These are phyloP conservation scores for Penicillium turbatum DNA, from an alignment of 495 filamentous ascomycete species.

Conservation along the genomic window DNA sequence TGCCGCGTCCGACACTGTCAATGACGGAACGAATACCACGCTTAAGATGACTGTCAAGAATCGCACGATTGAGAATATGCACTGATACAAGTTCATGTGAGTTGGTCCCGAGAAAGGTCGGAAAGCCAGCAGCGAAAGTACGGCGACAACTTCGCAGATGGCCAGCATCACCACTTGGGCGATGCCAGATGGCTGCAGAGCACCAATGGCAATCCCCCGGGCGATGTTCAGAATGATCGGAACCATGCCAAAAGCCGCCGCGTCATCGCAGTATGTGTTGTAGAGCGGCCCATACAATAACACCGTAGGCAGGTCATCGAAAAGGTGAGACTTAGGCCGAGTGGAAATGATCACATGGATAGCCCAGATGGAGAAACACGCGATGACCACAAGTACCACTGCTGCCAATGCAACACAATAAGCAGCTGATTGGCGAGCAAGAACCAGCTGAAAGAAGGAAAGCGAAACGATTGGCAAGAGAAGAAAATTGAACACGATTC, in stretches of 20 bases:
- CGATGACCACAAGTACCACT: slow-evolving; percentile 63
- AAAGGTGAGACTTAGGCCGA: slow-evolving; percentile 77
- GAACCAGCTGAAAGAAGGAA: slow-evolving; percentile 88
- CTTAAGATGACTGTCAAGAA: slow-evolving; percentile 77
- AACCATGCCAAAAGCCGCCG: slow-evolving; percentile 80
- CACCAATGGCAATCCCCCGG: slow-evolving; percentile 87
- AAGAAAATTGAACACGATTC: slow-evolving; percentile 88
- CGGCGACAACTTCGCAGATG: slow-evolving; percentile 86
- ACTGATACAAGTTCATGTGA: slow-evolving; percentile 97
- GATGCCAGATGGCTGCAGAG: slow-evolving; percentile 86
- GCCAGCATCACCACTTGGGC: slow-evolving; percentile 88
- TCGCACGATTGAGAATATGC: slow-evolving; percentile 72
- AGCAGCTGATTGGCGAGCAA: slow-evolving; percentile 59
- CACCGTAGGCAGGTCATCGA: slow-evolving; percentile 87
- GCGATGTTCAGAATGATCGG: slow-evolving; percentile 78
- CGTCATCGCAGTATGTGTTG: slow-evolving; percentile 91
- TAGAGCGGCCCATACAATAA: slow-evolving; percentile 93
- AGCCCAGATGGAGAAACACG: slow-evolving; percentile 73
- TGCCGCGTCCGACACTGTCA: slow-evolving; percentile 68
- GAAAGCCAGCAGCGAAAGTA: slow-evolving; percentile 85
- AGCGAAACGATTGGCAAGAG: slow-evolving; percentile 79
- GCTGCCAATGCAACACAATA: slow-evolving; percentile 69
- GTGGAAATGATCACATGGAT: slow-evolving; percentile 73
- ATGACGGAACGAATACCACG: slow-evolving; percentile 78
- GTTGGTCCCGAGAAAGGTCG: slow-evolving; percentile 85